Evolutionary conservation across 805 yeast species (phyloP).

Genomic region (Clavispora vitiphila): DNA sequence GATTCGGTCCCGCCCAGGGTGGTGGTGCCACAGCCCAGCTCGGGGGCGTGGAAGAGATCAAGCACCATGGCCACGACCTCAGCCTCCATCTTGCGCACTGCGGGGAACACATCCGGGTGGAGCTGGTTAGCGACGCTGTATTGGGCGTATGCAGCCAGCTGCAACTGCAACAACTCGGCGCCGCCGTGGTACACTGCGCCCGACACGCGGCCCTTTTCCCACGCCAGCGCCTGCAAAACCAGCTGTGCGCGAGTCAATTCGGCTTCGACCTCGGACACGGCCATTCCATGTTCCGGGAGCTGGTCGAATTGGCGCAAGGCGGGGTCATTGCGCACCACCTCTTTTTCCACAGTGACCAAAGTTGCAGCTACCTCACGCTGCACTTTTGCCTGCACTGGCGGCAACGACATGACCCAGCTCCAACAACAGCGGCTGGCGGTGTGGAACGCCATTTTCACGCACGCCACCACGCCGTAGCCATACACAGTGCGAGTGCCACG

Average conservation of each 20-base stretch:
- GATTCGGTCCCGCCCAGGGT: conserved; percentile 98
- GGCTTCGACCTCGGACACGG: conserved; percentile 39
- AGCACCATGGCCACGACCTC: conserved; percentile 92
- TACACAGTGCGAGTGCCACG: conserved; percentile 7
- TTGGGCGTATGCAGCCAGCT: conserved; percentile 67
- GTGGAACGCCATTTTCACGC: neutral
- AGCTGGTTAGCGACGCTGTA: conserved; percentile 89
- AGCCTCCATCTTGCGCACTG: conserved; percentile 92
- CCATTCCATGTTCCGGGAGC: conserved; percentile 60
- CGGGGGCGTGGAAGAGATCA: conserved; percentile 74
- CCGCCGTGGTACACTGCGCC: conserved; percentile 99
- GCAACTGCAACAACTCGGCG: conserved; percentile 64
- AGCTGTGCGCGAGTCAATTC: conserved; percentile 47
- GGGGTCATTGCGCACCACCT: conserved; percentile 52
- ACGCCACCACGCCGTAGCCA: conserved; percentile 15
- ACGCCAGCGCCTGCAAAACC: conserved; percentile 59
- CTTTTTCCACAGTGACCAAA: conserved; percentile 46
- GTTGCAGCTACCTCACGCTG: conserved; percentile 53
- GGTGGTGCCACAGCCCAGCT: conserved; percentile 57
- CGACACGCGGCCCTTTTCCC: conserved; percentile 82
- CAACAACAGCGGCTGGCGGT: conserved; percentile 6
- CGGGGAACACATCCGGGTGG: conserved; percentile 97
- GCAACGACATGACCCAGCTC: conserved; percentile 31
- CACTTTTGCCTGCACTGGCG: conserved; percentile 52
- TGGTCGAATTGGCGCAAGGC: conserved; percentile 37